These are phyloP conservation scores for Pyrenophora teres DNA, from an alignment of 2,329 filamentous ascomycete species.

Conservation along the genomic window DNA sequence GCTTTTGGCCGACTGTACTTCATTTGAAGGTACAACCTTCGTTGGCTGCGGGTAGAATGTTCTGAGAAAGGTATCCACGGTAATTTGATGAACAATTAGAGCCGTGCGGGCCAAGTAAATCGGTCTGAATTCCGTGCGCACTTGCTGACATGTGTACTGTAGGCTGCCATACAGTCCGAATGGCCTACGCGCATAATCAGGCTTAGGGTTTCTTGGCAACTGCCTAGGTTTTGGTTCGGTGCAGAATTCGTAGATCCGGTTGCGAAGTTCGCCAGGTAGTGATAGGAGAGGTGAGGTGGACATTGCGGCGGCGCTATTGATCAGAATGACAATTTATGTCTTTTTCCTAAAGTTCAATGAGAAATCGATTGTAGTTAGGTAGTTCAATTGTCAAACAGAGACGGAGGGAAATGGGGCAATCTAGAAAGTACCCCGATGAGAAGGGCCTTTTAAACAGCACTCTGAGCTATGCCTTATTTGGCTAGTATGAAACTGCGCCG, in stretches of 20 bases:
- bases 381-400: too few relatives aligned
- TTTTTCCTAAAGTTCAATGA: neutral
- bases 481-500: too few relatives aligned
- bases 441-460: too few relatives aligned
- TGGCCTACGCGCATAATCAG: too few relatives aligned
- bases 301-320: neutral
- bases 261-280: constrained; percentile 4
- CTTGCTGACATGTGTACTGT: neutral
- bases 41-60: neutral
- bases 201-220: too few relatives aligned
- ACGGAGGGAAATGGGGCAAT: too few relatives aligned
- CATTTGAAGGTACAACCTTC: neutral
- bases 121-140: neutral
- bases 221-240: too few relatives aligned
- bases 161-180: neutral
- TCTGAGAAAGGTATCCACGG: neutral
- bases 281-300: neutral
- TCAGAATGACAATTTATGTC: neutral
- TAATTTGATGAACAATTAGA: neutral
- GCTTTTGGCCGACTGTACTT: rapidly evolving
- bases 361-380: too few relatives aligned
- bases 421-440: neutral
- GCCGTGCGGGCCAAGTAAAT: neutral
- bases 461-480: too few relatives aligned
- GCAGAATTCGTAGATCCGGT: constrained; percentile 6